Base-by-base conservation (phyloP, 441 rosid species). In the Arabidopsis lyrata region DNA sequence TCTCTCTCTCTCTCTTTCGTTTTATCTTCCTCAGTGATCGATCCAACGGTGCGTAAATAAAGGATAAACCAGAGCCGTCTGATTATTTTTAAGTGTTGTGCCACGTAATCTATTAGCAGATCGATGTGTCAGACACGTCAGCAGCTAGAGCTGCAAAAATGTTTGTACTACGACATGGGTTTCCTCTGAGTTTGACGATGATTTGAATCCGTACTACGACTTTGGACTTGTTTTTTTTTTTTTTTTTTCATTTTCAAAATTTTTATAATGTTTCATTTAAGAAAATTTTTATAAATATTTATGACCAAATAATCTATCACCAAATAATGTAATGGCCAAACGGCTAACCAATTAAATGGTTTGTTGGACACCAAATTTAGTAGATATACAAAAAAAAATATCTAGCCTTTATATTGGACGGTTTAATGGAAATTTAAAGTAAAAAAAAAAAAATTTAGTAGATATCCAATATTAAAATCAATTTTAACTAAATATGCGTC, bases 121-220 rank as follows among this genome's bases (percentile, higher is more conserved):
- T 56, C 8, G 18, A 53, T 72, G 36, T 72, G 77, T 59, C 77
- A 60, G 68, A 66, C 77, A 77, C 77, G 80, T 77, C 77, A 72
- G 73, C 80, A 45, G 13, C 12, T 15, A 66, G 56, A 44, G 68
- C 57, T 65, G 72, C 58, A 15, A 5, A 27, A 5, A 9, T 2
- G 24, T 22, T 27, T 27, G 68, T 63, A n/a, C 4, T 11, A 12
- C 8, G 45, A 5, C 80, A 77, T 77, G 80, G 68, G 27, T 77
- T 73, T 72, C 79, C 36, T 66, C 58, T 72, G 73, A 68, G 24
- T 2, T 2, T 32, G 15, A 50, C 31, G 31, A 45, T n/a, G 31
- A 27, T 54, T 66, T 57, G 48, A 35, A 55, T 15, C 76, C 45
- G 76, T 77, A 53, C 72, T 7, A 41, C 6, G 35, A 36, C 16